Percentiles rank a stretch among this genome's conserved stretches.
Evolutionary conservation across 257 asterid species (phyloP).

Genomic region (Ilex aquifolium): DNA sequence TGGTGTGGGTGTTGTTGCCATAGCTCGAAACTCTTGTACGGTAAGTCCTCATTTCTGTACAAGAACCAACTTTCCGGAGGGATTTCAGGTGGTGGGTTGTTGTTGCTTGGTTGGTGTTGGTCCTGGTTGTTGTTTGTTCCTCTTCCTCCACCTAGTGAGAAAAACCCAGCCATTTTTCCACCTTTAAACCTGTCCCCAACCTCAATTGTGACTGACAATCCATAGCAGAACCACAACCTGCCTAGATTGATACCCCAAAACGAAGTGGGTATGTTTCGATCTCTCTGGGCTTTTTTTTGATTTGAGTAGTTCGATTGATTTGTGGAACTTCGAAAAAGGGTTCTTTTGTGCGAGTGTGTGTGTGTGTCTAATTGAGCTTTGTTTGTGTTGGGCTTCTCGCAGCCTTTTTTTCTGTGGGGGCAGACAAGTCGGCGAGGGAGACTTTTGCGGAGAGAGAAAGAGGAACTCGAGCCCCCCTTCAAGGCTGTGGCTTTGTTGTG

Average conservation of each 20-base stretch:
- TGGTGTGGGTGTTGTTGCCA: constrained; percentile 52
- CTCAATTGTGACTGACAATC: constrained; percentile 42
- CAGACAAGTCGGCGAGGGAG: constrained; percentile 27
- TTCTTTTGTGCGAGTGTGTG: constrained; percentile 7
- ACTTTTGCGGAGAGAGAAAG: constrained; percentile 29
- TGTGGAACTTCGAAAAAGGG: constrained; percentile 1
- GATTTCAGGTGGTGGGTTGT: constrained; percentile 26
- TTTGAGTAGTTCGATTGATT: constrained; percentile 14
- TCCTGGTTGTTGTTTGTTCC: constrained; percentile 18
- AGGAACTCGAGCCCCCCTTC: constrained; percentile 14
- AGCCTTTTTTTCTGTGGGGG: constrained; percentile 33
- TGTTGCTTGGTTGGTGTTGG: constrained; percentile 27
- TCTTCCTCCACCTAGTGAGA: constrained; percentile 68
- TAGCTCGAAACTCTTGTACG: constrained; percentile 75
- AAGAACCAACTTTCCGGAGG: constrained; percentile 74
- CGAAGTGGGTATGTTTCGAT: constrained; percentile 22
- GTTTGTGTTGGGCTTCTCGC: constrained; percentile 12
- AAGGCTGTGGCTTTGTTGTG: constrained; percentile 45
- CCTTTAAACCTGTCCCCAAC: constrained; percentile 17
- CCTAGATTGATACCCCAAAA: constrained; percentile 32
- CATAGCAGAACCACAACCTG: constrained; percentile 31
- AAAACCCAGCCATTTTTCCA: constrained; percentile 67
- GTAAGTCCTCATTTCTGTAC: constrained; percentile 46
- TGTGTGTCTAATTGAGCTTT: constrained; percentile 1
- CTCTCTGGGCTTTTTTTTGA: constrained; percentile 20